Percentiles rank a stretch among this genome's conserved stretches.
phyloP scores from a whole-genome alignment of 1,284 basidiomycete species.

The Psilocybe mexicana region DNA sequence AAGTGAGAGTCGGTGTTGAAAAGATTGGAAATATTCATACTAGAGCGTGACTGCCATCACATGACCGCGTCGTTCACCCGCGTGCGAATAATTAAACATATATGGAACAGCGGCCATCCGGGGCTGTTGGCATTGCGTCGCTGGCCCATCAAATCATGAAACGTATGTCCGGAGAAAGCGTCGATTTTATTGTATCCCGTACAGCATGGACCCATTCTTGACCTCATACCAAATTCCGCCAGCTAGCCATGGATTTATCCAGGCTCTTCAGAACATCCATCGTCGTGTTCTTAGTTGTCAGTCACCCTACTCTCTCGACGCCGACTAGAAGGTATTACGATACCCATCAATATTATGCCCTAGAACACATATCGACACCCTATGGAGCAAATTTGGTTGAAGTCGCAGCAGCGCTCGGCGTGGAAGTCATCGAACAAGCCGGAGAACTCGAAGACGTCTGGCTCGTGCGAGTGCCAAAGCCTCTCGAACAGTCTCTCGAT shows the following conservation, averaged over 20 bases:
- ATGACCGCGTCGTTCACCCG: too few relatives aligned
- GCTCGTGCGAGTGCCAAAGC: constrained; percentile 70
- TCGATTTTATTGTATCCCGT: background rate
- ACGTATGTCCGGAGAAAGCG: background rate
- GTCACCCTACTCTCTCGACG: background rate
- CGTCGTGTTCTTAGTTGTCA: background rate
- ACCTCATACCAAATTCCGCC: background rate
- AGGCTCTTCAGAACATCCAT: background rate
- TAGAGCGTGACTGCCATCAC: too few relatives aligned
- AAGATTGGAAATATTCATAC: too few relatives aligned
- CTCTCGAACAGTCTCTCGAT: constrained; percentile 21
- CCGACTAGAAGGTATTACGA: constrained; percentile 48
- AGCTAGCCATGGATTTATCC: background rate
- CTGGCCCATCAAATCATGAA: background rate
- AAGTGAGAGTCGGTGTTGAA: too few relatives aligned
- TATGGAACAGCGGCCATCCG: too few relatives aligned
- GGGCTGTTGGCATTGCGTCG: too few relatives aligned
- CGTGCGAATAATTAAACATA: too few relatives aligned
- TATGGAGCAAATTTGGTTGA: constrained; percentile 52
- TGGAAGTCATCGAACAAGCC: constrained; percentile 85
- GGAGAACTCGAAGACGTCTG: constrained; percentile 85
- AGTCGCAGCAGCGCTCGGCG: constrained; percentile 64
- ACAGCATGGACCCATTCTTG: background rate
- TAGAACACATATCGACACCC: constrained; percentile 64
- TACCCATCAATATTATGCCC: constrained; percentile 88